Evolutionary conservation across 2,329 filamentous ascomycete species (phyloP), one percentile per base, ranked within the genome.

Genomic region (Colletotrichum sp.): DNA sequence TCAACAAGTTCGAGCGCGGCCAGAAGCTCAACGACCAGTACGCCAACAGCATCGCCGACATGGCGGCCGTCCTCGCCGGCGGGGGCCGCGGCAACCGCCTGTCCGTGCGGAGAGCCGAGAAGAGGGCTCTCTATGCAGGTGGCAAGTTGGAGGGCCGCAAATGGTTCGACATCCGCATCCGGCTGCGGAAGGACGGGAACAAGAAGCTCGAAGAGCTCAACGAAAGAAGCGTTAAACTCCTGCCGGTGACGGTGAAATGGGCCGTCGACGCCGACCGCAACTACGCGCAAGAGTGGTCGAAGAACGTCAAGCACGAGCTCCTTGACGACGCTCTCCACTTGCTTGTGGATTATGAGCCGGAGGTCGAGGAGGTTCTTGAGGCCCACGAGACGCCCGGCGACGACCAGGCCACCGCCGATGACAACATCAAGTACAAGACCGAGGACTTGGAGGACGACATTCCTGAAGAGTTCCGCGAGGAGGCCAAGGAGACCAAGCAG

Each of bases 11-110:
- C 70, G 84, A 89, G 78, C 87, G 90, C 59, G 90, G 88, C 36
- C 78, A 80, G 63, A 86, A 84, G 43, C 83, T 93, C 66, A 90
- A 90, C 80, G 86, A 91, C 78, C 91, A 93, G 83, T 89, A 88
- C 81, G 86, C 87, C 66, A 93, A 92, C 80, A 84, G 86, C 15
- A 85, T 93, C 62, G 92, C 92, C 69, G 92, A 93, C 81, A 86
- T 93, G 76, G 91, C 92, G 1, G 88, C 86, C 27, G 88, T 91
- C 27, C 85, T 92, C 67, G 83, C 82, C 9, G 90, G 90, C 6
- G 76, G 80, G 12, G 89, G 89, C 47, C 83, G 84, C 74, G 89
- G 89, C 38, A 91, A 88, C 81, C 84, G 82, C 78, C 83, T 91
- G 71, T 80, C 80, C 78, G 36, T 78, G 16, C 51, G 73, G 58